Percentiles rank a stretch among this genome's conserved stretches.
Evolutionary conservation across 495 filamentous ascomycete species (phyloP).

Genomic region (Penicillium antarcticum): DNA sequence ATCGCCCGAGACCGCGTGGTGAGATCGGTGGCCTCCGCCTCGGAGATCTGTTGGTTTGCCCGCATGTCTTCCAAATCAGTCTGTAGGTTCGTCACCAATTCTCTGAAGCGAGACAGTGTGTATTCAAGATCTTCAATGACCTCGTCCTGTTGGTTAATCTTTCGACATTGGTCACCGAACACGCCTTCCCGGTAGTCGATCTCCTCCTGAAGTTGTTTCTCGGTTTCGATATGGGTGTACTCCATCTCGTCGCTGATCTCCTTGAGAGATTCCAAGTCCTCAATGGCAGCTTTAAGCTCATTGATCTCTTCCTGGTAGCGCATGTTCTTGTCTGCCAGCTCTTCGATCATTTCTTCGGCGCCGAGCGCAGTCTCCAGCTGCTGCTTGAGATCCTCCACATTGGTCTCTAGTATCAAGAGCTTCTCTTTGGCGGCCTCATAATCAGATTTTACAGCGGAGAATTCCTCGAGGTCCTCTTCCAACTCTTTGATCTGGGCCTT

Average conservation of each 20-base stretch:
- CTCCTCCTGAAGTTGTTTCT: slow-evolving; percentile 92
- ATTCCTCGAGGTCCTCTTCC: slow-evolving; percentile 73
- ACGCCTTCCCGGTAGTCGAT: slow-evolving; percentile 77
- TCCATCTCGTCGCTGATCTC: slow-evolving; percentile 94
- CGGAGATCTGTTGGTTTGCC: slow-evolving; percentile 84
- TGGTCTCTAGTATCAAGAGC: slow-evolving; percentile 67
- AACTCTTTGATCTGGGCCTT: slow-evolving; percentile 73
- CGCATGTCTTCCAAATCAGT: slow-evolving; percentile 86
- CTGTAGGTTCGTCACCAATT: slow-evolving; percentile 82
- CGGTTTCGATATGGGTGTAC: slow-evolving; percentile 85
- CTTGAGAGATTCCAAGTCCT: slow-evolving; percentile 81
- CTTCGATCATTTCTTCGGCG: slow-evolving; percentile 90
- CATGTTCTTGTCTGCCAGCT: slow-evolving; percentile 82
- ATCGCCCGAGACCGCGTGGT: slow-evolving; percentile 82
- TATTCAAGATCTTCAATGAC: slow-evolving; percentile 84
- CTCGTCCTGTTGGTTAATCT: slow-evolving; percentile 62
- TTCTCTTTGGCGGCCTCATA: slow-evolving; percentile 68
- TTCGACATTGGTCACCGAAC: slow-evolving; percentile 71
- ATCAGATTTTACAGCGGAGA: slow-evolving; percentile 66
- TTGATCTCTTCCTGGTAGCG: slow-evolving; percentile 77
- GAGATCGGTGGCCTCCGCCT: slow-evolving; percentile 85
- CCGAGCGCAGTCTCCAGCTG: slow-evolving; percentile 86
- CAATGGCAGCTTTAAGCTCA: slow-evolving; percentile 73
- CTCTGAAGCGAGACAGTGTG: slow-evolving; percentile 80
- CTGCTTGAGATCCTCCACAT: slow-evolving; percentile 80